A percentile compares a stretch with the other conserved stretches of the same genome.
phyloP scores from a whole-genome alignment of 805 yeast genomes.

The Nematodospora valgi region DNA sequence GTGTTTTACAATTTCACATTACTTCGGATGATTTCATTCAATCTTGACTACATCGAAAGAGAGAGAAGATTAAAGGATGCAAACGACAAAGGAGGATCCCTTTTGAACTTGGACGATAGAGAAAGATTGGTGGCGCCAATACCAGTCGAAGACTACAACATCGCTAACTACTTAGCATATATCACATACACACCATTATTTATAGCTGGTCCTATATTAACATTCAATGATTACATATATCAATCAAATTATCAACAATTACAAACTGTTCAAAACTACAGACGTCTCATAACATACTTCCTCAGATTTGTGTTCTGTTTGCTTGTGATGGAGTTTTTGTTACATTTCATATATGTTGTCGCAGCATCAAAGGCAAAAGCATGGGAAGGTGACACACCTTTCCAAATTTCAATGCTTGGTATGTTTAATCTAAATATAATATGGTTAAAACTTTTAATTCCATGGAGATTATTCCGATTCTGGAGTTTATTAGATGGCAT shows the following conservation, averaged over 20 bases:
- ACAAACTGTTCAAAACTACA: conserved; percentile 51
- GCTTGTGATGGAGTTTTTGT: conserved; percentile 80
- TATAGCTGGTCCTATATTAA: conserved; percentile 91
- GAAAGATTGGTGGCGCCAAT: conserved; percentile 64
- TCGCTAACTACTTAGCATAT: conserved; percentile 71
- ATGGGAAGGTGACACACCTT: conserved; percentile 86
- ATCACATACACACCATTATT: conserved; percentile 82
- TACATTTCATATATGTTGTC: conserved; percentile 88
- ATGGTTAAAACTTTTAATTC: conserved; percentile 89
- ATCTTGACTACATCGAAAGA: conserved; percentile 65
- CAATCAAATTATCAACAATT: conserved; percentile 58
- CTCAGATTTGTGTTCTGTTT: conserved; percentile 69
- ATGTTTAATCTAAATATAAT: conserved; percentile 84
- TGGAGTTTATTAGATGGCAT: conserved; percentile 93
- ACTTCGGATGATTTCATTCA: conserved; percentile 78
- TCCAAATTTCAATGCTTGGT: conserved; percentile 93
- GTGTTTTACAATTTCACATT: conserved; percentile 90
- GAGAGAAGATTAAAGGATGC: conserved; percentile 14
- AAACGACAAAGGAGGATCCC: conserved; percentile 10
- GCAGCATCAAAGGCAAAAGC: conserved; percentile 89
- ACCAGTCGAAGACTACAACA: conserved; percentile 55
- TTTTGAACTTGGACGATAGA: conserved; percentile 47
- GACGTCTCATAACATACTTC: conserved; percentile 58
- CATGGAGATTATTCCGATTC: conserved; percentile 92
- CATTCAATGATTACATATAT: conserved; percentile 85